Evolutionary conservation across 805 yeast genomes (phyloP).

Genomic region (Cyberlindnera mycetangii): DNA sequence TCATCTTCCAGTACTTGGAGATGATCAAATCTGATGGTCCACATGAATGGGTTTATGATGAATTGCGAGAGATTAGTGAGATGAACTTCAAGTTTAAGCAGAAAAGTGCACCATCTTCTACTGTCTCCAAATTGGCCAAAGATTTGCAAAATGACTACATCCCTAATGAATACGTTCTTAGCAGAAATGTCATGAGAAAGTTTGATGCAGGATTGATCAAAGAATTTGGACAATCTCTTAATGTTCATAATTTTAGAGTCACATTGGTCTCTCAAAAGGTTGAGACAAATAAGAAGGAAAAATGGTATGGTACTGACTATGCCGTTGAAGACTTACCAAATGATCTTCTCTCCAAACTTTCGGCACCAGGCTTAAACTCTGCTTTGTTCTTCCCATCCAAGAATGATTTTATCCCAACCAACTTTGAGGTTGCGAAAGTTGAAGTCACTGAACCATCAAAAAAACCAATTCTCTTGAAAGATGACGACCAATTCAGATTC

Average conservation of each 20-base stretch:
- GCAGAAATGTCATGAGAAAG: constrained; percentile 51
- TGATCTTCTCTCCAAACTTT: constrained; percentile 35
- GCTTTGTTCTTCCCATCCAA: constrained; percentile 59
- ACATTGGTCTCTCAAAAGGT: constrained; percentile 52
- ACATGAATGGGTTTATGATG: constrained; percentile 78
- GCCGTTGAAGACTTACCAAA: constrained; percentile 42
- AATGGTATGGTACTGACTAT: constrained; percentile 92
- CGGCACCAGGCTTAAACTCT: constrained; percentile 29
- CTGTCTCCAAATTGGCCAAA: constrained; percentile 68
- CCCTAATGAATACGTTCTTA: constrained; percentile 64
- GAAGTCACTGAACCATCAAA: constrained; percentile 35
- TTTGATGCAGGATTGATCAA: constrained; percentile 55
- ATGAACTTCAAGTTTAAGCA: constrained; percentile 79
- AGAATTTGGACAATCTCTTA: constrained; percentile 47
- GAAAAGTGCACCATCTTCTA: constrained; percentile 65
- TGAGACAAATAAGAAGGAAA: constrained; percentile 53
- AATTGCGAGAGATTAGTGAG: constrained; percentile 62
- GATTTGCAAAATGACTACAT: constrained; percentile 53
- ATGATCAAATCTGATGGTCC: constrained; percentile 58
- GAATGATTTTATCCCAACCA: constrained; percentile 81
- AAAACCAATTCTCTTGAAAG: constrained; percentile 61
- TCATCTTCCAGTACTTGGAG: constrained; percentile 70
- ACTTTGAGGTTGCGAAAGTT: constrained; percentile 58
- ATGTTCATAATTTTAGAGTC: constrained; percentile 58
- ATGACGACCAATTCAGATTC: constrained; percentile 49